Evolutionary conservation across 1,284 basidiomycete species (phyloP).

Genomic region (Trichosporon sp.): DNA sequence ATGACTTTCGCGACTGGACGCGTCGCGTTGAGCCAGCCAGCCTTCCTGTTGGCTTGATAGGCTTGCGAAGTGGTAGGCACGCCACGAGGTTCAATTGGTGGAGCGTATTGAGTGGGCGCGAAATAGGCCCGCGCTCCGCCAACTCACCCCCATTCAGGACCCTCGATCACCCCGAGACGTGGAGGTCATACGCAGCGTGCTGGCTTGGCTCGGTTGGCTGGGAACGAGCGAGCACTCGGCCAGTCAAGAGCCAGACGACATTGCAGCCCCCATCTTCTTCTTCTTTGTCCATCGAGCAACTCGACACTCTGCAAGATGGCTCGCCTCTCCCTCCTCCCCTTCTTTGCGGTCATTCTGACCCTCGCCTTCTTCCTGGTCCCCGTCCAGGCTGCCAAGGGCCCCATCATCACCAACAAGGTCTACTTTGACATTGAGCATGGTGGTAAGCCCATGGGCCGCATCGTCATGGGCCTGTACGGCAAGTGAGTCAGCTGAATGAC

Average conservation of each 20-base stretch:
- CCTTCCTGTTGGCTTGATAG: too few species aligned
- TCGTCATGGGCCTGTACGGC: constrained; percentile 79
- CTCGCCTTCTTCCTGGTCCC: constrained; percentile 27
- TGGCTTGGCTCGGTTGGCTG: neutral
- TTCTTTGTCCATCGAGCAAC: neutral
- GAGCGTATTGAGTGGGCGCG: too few species aligned
- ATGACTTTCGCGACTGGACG: neutral
- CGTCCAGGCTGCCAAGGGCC: constrained; percentile 50
- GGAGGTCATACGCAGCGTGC: neutral
- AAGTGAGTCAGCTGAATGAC: constrained; percentile 47
- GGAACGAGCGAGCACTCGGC: too few species aligned
- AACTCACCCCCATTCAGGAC: neutral
- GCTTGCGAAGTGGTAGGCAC: too few species aligned
- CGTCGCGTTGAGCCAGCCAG: constrained; percentile 1
- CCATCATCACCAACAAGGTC: constrained; percentile 82
- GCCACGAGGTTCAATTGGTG: neutral
- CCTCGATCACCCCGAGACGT: neutral
- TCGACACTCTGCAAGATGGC: constrained; percentile 40
- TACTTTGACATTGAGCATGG: constrained; percentile 92
- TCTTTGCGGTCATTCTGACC: constrained; percentile 61
- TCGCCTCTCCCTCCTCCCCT: constrained; percentile 59
- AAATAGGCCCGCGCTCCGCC: neutral
- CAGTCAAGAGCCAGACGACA: too few species aligned
- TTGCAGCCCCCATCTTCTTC: neutral
- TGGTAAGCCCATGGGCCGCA: constrained; percentile 70